These are phyloP conservation scores for Cystobasidium tubakii DNA, from an alignment of 768 basidiomycete species.

Conservation along the genomic window DNA sequence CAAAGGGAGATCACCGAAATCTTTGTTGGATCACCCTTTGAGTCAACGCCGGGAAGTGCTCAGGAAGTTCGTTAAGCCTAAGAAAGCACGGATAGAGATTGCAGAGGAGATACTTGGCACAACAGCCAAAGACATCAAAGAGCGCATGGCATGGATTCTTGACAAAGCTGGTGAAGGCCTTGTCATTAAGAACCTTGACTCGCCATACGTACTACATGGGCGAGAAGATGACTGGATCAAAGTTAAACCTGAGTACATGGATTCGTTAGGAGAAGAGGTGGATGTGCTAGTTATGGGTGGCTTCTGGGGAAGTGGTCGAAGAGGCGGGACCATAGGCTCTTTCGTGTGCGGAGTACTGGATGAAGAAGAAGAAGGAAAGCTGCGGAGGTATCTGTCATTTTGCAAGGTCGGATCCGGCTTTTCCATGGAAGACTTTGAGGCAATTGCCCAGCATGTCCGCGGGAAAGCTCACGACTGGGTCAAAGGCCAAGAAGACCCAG, in stretches of 20 bases:
- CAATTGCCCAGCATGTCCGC: conserved; percentile 60
- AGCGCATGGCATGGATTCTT: conserved; percentile 75
- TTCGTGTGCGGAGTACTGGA: conserved; percentile 65
- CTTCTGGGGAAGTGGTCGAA: conserved; percentile 64
- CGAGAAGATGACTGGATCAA: conserved; percentile 92
- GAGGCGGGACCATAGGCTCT: conserved; percentile 82
- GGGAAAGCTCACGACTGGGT: conserved; percentile 69
- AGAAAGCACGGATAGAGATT: conserved; percentile 76
- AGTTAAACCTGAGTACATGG: conserved; percentile 59
- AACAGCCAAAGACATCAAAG: conserved; percentile 72
- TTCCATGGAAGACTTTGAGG: conserved; percentile 75
- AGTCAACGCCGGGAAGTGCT: conserved; percentile 74
- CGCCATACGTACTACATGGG: conserved; percentile 77
- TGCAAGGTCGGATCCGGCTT: conserved; percentile 86
- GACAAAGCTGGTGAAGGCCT: conserved; percentile 80
- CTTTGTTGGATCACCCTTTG: conserved; percentile 66
- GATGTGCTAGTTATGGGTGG: conserved; percentile 83
- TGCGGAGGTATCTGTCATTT: conserved; percentile 80
- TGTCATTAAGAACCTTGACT: conserved; percentile 76
- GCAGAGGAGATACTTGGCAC: conserved; percentile 65
- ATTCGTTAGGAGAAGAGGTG: conserved; percentile 85
- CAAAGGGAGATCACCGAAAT: conserved; percentile 53
- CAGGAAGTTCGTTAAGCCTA: conserved; percentile 60
- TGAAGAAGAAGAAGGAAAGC: conserved; percentile 58
- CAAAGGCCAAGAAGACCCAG: conserved; percentile 61